Base-by-base conservation (phyloP, 148 eudicot species). In the Vaccinium myrtillus region DNA sequence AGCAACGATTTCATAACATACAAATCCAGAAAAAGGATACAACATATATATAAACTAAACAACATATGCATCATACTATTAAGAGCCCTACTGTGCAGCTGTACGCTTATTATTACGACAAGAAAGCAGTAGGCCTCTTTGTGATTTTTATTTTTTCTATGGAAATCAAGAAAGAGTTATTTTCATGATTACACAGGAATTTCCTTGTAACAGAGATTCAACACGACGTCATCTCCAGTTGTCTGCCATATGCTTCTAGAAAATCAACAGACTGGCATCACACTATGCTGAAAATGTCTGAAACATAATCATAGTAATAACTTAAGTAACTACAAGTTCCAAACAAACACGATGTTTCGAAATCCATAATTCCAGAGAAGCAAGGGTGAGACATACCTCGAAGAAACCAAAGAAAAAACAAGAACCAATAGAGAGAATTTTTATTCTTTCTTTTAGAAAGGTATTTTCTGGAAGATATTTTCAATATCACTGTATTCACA, bases 401-500 rank as follows among this genome's bases (percentile, higher is more conserved):
- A 54, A 19, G 32, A 39, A 59, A n/a, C 49, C 8, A 61, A 5
- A 21, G 53, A 32, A 19, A 18, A 39, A 58, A 80, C 15, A 5
- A 43, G 59, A 36, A 80, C 2, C 27, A 18, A 18, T 3, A 14
- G 18, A 23, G 18, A 32, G 32, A 32, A 32, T 32, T 32, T 32
- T 32, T 32, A 32, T 32, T 32, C 32, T 32, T 32, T 32, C 32
- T 32, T 32, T 32, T 32, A 32, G 32, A 32, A 73, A 56, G 36
- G 50, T 27, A 50, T 16, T 53, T 12, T 43, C 14, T 43, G 69
- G 3, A 0, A 0, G 51, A 10, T 3, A 46, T 16, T 11, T 3
- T 10, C 21, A 30, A 27, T 73, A 86, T 86, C 88, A 56, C 78
- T 39, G 65, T 36, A 80, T 56, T 86, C 83, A 27, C 32, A 32